Percentiles rank a stretch among this genome's conserved stretches.
Conservation (phyloP, 1,139 yeast genomes). For the Hemisphaericaspora xylofermentans region DNA sequence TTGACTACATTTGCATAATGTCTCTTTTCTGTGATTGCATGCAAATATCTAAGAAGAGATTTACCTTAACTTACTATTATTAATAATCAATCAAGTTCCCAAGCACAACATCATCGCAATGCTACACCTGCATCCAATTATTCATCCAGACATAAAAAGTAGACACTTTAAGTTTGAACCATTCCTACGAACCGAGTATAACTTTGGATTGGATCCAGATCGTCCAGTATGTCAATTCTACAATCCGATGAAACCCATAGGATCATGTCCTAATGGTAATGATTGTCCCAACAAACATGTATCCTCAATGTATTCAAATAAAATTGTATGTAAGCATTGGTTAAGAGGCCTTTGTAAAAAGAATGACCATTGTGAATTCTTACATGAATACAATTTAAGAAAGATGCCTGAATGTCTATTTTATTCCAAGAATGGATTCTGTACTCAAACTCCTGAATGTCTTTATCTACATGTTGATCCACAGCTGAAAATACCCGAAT, state of each 20-base stretch:
- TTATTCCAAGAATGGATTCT: slow-evolving; percentile 83
- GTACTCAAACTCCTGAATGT: slow-evolving; percentile 95
- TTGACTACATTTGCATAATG: no score
- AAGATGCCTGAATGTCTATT: slow-evolving; percentile 97
- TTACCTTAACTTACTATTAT: neutral
- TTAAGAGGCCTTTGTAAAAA: slow-evolving; percentile 94
- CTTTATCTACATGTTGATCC: slow-evolving; percentile 91
- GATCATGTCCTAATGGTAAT: slow-evolving; percentile 81
- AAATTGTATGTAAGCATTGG: slow-evolving; percentile 97
- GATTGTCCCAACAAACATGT: slow-evolving; percentile 90
- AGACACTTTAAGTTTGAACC: slow-evolving; percentile 77
- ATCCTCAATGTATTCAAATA: slow-evolving; percentile 75
- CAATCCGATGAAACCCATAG: slow-evolving; percentile 52
- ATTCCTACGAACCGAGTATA: slow-evolving; percentile 74
- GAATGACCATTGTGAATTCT: slow-evolving; percentile 93
- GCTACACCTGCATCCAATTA: slow-evolving; percentile 29
- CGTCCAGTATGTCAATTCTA: slow-evolving; percentile 85
- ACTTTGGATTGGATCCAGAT: slow-evolving; percentile 84
- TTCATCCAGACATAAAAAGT: slow-evolving; percentile 44
- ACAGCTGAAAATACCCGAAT: slow-evolving; percentile 79
- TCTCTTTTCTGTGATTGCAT: neutral
- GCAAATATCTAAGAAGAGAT: no score
- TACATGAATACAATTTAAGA: slow-evolving; percentile 90
- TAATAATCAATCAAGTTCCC: neutral
- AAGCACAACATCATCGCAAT: no score